Conservation (phyloP, 2,329 filamentous ascomycete genomes). For the Coniella vitis region DNA sequence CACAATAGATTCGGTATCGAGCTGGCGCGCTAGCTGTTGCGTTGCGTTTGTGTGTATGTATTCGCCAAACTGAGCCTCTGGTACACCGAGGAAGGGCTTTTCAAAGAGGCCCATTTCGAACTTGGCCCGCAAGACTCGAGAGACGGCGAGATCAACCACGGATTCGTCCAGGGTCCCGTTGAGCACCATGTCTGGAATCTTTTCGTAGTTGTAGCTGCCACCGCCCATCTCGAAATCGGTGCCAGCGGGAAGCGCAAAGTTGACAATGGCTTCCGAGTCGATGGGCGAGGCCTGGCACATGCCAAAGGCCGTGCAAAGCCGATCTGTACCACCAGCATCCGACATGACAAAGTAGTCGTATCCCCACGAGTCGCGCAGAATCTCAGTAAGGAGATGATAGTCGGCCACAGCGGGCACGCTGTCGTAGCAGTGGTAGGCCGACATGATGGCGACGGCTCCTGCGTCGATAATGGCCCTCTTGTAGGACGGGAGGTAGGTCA, state of each 20-base stretch:
- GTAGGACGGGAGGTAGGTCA: conserved; percentile 53
- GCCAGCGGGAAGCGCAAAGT: conserved; percentile 55
- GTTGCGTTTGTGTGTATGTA: conserved; percentile 56
- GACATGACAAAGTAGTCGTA: conserved; percentile 60
- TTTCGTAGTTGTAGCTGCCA: conserved; percentile 63
- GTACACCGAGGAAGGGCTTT: conserved; percentile 55
- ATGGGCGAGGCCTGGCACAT: conserved; percentile 54
- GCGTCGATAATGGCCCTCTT: conserved; percentile 65
- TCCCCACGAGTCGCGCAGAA: conserved; percentile 65
- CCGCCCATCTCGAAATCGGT: conserved; percentile 74
- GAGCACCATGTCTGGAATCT: conserved; percentile 57
- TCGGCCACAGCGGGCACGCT: conserved; percentile 63
- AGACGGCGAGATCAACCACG: conserved; percentile 59
- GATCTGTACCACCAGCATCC: conserved; percentile 65
- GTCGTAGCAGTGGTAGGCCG: conserved; percentile 68
- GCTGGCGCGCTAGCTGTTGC: conserved; percentile 51
- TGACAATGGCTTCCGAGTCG: conserved; percentile 58
- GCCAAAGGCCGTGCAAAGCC: conserved; percentile 56
- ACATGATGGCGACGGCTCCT: conserved; percentile 61
- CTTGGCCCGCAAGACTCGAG: conserved; percentile 58
- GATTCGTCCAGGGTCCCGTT: conserved; percentile 52
- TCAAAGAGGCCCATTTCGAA: conserved; percentile 67
- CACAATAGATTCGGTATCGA: conserved; percentile 59
- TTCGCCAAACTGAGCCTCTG: conserved; percentile 45
- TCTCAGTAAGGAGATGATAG: conserved; percentile 58